Conservation (phyloP, 352 stramenopile species). For the Peronospora belbahrii region DNA sequence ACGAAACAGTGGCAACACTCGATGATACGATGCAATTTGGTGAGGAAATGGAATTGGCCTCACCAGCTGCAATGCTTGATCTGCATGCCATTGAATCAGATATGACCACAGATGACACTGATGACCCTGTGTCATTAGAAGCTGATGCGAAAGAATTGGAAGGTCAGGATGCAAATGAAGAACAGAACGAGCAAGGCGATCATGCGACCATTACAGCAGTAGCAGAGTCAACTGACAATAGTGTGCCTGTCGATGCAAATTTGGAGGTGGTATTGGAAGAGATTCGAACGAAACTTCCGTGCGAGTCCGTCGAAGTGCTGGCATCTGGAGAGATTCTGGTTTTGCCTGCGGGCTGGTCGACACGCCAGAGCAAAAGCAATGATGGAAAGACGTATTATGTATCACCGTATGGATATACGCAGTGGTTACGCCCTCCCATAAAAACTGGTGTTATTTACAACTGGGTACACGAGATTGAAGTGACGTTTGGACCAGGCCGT, state of each 20-base stretch:
- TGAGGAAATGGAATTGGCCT: conserved; percentile 24
- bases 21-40: conserved; percentile 18
- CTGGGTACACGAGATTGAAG: conserved; percentile 78
- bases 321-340: conserved; percentile 67
- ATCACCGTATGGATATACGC: conserved; percentile 72
- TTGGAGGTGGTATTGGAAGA: conserved; percentile 52
- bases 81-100: conserved; percentile 11
- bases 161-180: conserved; percentile 3
- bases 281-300: conserved; percentile 55
- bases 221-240: conserved; percentile 19
- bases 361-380: conserved; percentile 73
- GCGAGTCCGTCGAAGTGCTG: conserved; percentile 49
- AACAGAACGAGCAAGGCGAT: conserved; percentile 16
- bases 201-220: conserved; percentile 50
- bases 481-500: conserved; percentile 67
- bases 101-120: background rate
- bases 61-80: conserved; percentile 22
- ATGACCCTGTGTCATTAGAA: background rate
- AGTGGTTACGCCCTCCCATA: conserved; percentile 75
- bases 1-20: conserved; percentile 18
- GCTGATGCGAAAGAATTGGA: conserved; percentile 15
- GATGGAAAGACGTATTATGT: conserved; percentile 83
- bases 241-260: conserved; percentile 44
- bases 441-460: conserved; percentile 72
- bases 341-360: conserved; percentile 74